phyloP scores from a whole-genome alignment of 2,329 filamentous ascomycete species.

The Bipolaris victoriae region DNA sequence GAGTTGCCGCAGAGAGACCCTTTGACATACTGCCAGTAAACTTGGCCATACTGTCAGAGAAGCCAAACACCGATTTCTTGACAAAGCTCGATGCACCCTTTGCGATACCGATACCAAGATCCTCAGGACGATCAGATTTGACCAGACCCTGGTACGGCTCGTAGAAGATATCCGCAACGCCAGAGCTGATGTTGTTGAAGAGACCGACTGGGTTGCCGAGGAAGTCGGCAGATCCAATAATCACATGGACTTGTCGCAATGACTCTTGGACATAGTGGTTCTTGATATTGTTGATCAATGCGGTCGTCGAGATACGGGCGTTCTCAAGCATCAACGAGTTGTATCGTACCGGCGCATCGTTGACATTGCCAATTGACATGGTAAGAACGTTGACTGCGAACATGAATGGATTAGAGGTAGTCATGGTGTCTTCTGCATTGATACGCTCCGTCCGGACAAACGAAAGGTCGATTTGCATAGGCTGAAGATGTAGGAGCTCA shows the following conservation, averaged over 20 bases:
- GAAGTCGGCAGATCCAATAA: conserved; percentile 96
- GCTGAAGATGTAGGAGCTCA: conserved; percentile 93
- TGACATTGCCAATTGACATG: conserved; percentile 99
- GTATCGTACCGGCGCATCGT: conserved; percentile 91
- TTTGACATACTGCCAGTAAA: conserved; percentile 97
- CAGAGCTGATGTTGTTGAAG: conserved; percentile 98
- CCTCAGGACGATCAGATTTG: conserved; percentile 92
- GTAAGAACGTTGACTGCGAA: conserved; percentile 98
- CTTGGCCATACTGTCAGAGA: conserved; percentile 97
- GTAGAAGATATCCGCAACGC: conserved; percentile 98
- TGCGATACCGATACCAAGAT: conserved; percentile 91
- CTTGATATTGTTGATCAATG: conserved; percentile 83
- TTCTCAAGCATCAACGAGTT: conserved; percentile 96
- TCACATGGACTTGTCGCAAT: conserved; percentile 94
- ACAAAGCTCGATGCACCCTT: conserved; percentile 97
- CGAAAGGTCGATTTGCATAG: conserved; percentile 96
- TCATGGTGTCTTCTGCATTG: conserved; percentile 93
- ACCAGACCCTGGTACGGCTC: conserved; percentile 98
- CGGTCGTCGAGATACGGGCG: conserved; percentile 83
- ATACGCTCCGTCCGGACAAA: conserved; percentile 96
- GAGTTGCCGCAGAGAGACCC: conserved; percentile 89
- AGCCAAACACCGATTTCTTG: conserved; percentile 97
- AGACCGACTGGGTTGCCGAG: conserved; percentile 95
- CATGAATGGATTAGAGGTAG: conserved; percentile 90
- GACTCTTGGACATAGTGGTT: conserved; percentile 98